Percentiles rank a stretch among this genome's conserved stretches.
These are phyloP conservation scores for Chaetomium sp. DNA, from an alignment of 2,329 filamentous ascomycete genomes.

Conservation along the genomic window DNA sequence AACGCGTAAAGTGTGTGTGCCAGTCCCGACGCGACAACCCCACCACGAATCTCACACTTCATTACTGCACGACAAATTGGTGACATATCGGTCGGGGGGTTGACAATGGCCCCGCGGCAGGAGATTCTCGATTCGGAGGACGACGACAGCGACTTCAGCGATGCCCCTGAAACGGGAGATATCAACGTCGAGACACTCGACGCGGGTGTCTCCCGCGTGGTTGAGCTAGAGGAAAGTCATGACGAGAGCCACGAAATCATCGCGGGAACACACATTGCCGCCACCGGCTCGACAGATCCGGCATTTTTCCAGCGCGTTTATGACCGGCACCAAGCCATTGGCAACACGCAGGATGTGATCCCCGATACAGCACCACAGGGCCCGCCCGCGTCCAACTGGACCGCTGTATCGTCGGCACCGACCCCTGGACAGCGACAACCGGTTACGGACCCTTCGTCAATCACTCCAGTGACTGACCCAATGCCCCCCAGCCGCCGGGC, in stretches of 20 bases:
- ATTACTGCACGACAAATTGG: background rate
- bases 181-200: background rate
- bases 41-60: background rate
- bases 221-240: background rate
- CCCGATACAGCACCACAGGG: constrained; percentile 1
- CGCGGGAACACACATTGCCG: constrained; percentile 5
- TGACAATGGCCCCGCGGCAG: constrained; percentile 22
- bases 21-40: background rate
- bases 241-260: background rate
- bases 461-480: constrained; percentile 27
- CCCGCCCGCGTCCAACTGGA: constrained; percentile 1
- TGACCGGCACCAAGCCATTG: constrained; percentile 37
- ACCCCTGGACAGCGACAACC: constrained; percentile 6
- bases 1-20: constrained; percentile 3
- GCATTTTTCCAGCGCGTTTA: constrained; percentile 43
- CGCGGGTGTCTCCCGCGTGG: background rate
- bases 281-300: constrained; percentile 39
- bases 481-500: constrained; percentile 12
- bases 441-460: constrained; percentile 1
- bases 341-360: background rate
- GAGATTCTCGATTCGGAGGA: constrained; percentile 32
- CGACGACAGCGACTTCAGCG: constrained; percentile 24
- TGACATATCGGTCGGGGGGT: background rate
- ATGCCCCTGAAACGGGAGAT: background rate
- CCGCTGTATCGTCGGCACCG: constrained; percentile 5